Base-by-base conservation (phyloP, 2,329 filamentous ascomycete genomes). In the Catunica adiposa region DNA sequence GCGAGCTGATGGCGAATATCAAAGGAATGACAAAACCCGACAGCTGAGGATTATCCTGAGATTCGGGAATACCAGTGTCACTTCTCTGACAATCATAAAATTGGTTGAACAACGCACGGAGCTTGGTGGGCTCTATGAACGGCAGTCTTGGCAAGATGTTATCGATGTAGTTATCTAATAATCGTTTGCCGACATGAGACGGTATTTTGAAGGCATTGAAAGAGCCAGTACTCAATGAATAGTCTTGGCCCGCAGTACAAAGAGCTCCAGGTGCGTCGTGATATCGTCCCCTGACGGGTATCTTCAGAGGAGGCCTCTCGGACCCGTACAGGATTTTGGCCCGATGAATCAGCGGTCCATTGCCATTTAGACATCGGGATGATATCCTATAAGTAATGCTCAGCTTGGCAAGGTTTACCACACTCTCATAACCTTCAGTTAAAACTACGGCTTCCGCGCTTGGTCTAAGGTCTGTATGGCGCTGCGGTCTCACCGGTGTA, bases 281-380 rank as follows among this genome's bases (percentile, higher is more conserved):
- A 44, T 62, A 61, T 6, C 59, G 48, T 5, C 61, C 61, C 17
- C 47, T 55, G 3, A 62, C 56, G 4, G 61, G 58, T 23, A 62
- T 61, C 47, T 62, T 62, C 3, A 62, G 55, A 3, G 61, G 61
- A 17, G 61, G 61, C 29, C 60, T 31, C 52, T 62, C 61, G 25
- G 61, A 62, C 15, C 56, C 54, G 37, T 61, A 62, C 46, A 62
- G 59, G 4, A 62, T 57, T 52, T 61, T 62, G 8, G 57, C 56
- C 3, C 54, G 51, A 40, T 62, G 54, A 15, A 53, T 51, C 3
- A 61, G 34, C 4, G 51, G 51, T 31, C 51, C 3, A 17, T 9
- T n/a, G 23, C 38, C 23, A 5, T 14, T 11, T 2, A 53, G 23
- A 17, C 22, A 42, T 3, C 25, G 15, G 2, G 37, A 17, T 2